Evolutionary conservation across 2,329 filamentous ascomycete genomes (phyloP).

Genomic region (Epichloe typhina): DNA sequence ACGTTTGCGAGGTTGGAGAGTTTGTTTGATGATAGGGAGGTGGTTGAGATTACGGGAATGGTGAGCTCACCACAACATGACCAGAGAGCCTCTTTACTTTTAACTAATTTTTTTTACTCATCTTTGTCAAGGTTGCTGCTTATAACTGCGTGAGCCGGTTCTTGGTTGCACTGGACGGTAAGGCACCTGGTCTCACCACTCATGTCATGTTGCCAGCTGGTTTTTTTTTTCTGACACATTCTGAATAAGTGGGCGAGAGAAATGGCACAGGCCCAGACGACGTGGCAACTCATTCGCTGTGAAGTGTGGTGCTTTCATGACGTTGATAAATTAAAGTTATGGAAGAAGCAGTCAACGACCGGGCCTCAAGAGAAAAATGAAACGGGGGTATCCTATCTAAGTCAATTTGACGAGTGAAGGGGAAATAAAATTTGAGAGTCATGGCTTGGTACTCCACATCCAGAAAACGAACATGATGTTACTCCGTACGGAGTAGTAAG

Average conservation of each 20-base stretch:
- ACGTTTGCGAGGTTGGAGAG: constrained; percentile 51
- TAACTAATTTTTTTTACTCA: not conserved
- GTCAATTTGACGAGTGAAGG: constrained; percentile 7
- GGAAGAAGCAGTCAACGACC: constrained; percentile 2
- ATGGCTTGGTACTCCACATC: constrained; percentile 9
- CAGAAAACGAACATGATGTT: not conserved
- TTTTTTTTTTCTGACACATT: constrained; percentile 7
- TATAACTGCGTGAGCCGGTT: constrained; percentile 84
- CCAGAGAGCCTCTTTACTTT: no score
- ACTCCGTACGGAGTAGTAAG: no score
- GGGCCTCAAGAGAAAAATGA: constrained; percentile 5
- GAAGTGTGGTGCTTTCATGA: not conserved
- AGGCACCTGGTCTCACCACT: constrained; percentile 16
- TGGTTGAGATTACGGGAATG: constrained; percentile 72
- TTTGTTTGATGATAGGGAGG: constrained; percentile 53
- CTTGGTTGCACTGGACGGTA: constrained; percentile 67
- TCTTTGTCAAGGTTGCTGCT: constrained; percentile 38
- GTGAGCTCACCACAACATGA: constrained; percentile 25
- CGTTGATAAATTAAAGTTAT: constrained; percentile 1
- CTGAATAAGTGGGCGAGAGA: constrained; percentile 41
- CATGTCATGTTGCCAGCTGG: not conserved
- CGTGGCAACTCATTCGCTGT: constrained; percentile 19
- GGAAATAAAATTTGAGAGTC: constrained; percentile 8
- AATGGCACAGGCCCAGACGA: constrained; percentile 38
- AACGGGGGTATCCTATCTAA: constrained; percentile 29